Evolutionary conservation across 2,329 filamentous ascomycete species (phyloP), one percentile per base, ranked within the genome.

Genomic region (Epichloe hybrida): DNA sequence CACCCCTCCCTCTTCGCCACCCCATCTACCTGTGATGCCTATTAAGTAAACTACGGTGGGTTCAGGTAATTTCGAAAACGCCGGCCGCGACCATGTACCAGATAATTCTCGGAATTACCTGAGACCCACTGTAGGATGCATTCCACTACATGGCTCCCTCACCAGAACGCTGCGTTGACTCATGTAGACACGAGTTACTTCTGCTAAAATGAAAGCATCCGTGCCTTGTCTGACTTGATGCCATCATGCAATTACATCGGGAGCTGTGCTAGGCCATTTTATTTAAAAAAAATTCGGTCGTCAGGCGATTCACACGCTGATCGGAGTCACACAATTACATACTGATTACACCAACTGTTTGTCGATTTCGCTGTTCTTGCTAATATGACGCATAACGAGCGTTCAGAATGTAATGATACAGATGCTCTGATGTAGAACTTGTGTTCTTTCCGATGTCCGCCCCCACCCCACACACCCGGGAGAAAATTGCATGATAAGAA

Each of bases 381-480:
- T 31, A 21, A 34, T 44, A 39, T 20, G 23, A 37, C 27, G 37
- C 45, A 27, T 48, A 54, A 50, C 15, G 46, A 48, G 46, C 21
- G 46, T 48, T 38, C 6, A 49, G 48, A 54, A 44, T 43, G 21
- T 48, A 48, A 50, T 51, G 1, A 41, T 52, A 50, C 50, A 50
- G 23, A 23, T 36, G 21, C 39, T 21, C 46, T 27, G 37, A 7
- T 21, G 17, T 49, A 12, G 21, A 21, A 37, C 23, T 21, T 44
- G 52, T 35, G 38, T 44, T 36, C 47, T 20, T 44, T 38, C 23
- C 31, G 15, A 8, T 11, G 6, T n/a, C 7, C 6, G 7, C 23
- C 23, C 31, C 3, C 15, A 31, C 9, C 8, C 21, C 23, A 27
- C 7, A 27, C 8, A 31, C 9, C 27, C 9, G 31, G 31, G 31